Conservation (phyloP, 2,329 filamentous ascomycete genomes). For the Stachybotrys chlorohalonatus region DNA sequence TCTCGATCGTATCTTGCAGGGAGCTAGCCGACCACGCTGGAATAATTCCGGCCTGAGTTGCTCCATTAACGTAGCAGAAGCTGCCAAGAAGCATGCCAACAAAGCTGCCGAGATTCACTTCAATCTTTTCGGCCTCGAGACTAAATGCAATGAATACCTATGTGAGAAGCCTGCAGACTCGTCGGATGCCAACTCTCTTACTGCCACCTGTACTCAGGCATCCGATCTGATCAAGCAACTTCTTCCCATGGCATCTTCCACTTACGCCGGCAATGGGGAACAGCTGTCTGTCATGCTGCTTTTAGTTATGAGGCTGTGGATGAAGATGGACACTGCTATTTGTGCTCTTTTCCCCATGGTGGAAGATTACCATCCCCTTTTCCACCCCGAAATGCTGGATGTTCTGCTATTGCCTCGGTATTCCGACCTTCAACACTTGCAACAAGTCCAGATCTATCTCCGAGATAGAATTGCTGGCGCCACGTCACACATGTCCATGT, state of each 20-base stretch:
- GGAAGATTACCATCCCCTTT: constrained; percentile 10
- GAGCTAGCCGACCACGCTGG: constrained; percentile 4
- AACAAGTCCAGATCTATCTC: constrained; percentile 11
- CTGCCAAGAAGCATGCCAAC: constrained; percentile 9
- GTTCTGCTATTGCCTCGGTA: constrained; percentile 7
- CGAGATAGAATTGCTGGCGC: constrained; percentile 6
- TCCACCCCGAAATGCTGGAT: constrained; percentile 13
- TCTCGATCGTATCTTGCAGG: constrained; percentile 6
- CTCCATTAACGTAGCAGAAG: constrained; percentile 6
- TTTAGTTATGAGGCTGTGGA: constrained; percentile 14
- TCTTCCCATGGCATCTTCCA: constrained; percentile 2
- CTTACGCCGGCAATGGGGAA: constrained; percentile 8
- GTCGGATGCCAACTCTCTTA: not conserved
- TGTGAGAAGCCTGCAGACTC: constrained; percentile 1
- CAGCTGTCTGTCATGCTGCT: constrained; percentile 12
- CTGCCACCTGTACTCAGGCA: not conserved
- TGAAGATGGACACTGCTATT: constrained; percentile 9
- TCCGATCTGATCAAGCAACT: constrained; percentile 5
- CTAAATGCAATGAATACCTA: not conserved
- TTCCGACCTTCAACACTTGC: constrained; percentile 9
- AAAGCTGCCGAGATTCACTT: constrained; percentile 6
- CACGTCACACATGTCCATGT: constrained; percentile 8
- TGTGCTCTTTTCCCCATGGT: constrained; percentile 11
- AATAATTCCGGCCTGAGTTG: not conserved
- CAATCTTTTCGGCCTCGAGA: constrained; percentile 8